A percentile compares a stretch with the other conserved stretches of the same genome.
phyloP scores from a whole-genome alignment of 1,284 basidiomycete genomes.

The Porogramme epimiltina region DNA sequence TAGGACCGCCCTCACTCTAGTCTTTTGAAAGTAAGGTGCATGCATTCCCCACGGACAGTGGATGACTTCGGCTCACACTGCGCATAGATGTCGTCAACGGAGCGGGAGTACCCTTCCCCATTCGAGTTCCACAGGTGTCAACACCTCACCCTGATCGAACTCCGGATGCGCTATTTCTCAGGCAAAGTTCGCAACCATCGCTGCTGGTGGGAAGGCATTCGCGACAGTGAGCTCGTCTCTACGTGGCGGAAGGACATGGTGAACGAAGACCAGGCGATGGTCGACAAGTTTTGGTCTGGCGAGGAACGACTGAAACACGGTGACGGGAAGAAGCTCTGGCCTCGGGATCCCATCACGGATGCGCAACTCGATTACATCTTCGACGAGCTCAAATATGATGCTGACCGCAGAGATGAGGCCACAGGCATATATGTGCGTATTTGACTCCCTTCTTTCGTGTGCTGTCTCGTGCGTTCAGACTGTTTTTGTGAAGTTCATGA shows the following conservation, averaged over 20 bases:
- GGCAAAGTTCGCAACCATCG: constrained; percentile 15
- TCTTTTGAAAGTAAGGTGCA: too few species aligned
- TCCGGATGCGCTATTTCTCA: constrained; percentile 19
- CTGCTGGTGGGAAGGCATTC: constrained; percentile 20
- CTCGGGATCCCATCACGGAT: background rate
- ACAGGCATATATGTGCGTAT: constrained; percentile 31
- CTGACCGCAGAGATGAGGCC: background rate
- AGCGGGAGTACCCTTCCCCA: too few species aligned
- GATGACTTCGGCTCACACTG: too few species aligned
- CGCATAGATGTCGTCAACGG: too few species aligned
- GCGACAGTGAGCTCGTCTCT: constrained; percentile 9
- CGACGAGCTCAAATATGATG: constrained; percentile 2
- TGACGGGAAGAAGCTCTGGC: constrained; percentile 3
- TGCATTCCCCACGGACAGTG: too few species aligned
- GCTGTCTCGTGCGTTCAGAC: too few species aligned
- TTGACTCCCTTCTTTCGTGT: too few species aligned
- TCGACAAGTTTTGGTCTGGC: background rate
- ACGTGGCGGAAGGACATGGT: constrained; percentile 22
- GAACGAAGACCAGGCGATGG: background rate
- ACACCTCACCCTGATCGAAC: constrained; percentile 15
- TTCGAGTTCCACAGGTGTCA: too few species aligned
- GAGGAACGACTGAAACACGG: background rate
- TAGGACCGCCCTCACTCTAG: too few species aligned
- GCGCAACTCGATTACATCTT: constrained; percentile 11
- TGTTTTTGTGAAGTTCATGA: too few species aligned